Evolutionary conservation across 2,329 filamentous ascomycete genomes (phyloP).

Genomic region (Pyricularia grisea): DNA sequence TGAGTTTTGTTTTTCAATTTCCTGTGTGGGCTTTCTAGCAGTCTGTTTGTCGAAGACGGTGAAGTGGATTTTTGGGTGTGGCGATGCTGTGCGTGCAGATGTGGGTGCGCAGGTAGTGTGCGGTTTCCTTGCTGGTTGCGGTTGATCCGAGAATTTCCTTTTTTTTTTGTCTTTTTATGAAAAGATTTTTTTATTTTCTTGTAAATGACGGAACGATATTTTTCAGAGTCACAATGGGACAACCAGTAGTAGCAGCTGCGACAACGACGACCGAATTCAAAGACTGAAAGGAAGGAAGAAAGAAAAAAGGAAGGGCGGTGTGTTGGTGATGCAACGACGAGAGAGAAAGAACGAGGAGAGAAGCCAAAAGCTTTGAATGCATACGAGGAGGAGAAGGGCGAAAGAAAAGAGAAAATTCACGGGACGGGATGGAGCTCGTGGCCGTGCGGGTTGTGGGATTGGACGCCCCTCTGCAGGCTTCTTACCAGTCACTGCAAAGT

Average conservation of each 20-base stretch:
- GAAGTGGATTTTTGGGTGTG: neutral
- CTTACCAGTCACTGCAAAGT: neutral
- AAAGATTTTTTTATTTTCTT: constrained; percentile 12
- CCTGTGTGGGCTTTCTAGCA: neutral
- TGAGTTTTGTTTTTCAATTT: neutral
- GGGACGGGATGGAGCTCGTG: neutral
- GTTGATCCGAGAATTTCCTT: constrained; percentile 1
- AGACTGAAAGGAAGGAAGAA: constrained; percentile 20
- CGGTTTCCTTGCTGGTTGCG: neutral
- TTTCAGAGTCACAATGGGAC: constrained; percentile 8
- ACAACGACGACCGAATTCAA: constrained; percentile 21
- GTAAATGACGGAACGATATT: constrained; percentile 6
- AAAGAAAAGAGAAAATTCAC: neutral
- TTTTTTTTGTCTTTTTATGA: constrained; percentile 18
- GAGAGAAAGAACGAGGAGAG: constrained; percentile 19
- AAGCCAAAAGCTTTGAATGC: constrained; percentile 14
- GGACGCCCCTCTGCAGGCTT: neutral
- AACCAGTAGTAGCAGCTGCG: constrained; percentile 12
- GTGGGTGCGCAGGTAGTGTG: neutral
- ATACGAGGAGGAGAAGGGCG: constrained; percentile 1
- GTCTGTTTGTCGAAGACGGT: neutral
- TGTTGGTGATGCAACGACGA: constrained; percentile 9
- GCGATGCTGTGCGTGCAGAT: neutral
- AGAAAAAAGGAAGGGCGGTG: constrained; percentile 16
- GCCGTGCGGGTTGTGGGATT: neutral